These are phyloP conservation scores for Alloteropsis semialata DNA, from an alignment of 176 grass and related monocot genomes.

Conservation along the genomic window DNA sequence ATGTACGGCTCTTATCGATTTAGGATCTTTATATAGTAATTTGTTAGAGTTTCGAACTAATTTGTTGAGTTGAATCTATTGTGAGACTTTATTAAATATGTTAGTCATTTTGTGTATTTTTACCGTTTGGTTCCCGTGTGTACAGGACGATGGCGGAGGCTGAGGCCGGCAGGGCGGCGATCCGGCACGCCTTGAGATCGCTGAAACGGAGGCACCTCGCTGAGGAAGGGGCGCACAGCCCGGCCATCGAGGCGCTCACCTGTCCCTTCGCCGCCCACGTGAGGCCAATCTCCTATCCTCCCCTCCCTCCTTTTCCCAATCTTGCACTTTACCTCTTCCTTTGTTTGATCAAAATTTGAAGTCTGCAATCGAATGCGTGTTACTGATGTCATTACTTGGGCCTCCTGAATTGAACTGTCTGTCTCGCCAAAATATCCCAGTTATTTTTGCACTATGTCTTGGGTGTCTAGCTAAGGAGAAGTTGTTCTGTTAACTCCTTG, in stretches of 20 bases:
- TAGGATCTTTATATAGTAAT: no score
- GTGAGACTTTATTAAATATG: no score
- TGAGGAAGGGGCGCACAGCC: constrained; percentile 83
- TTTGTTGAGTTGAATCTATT: no score
- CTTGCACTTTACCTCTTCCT: not conserved
- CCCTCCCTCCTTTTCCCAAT: not conserved
- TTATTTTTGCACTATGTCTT: not conserved
- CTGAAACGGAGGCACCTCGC: constrained; percentile 60
- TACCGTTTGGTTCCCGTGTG: not conserved
- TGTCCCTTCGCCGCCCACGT: constrained; percentile 77
- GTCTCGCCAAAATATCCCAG: not conserved
- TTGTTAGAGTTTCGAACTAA: no score
- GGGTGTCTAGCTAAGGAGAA: not conserved
- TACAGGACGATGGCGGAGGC: constrained; percentile 66
- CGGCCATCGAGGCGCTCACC: constrained; percentile 67
- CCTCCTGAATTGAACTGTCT: not conserved
- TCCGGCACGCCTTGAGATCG: constrained; percentile 41
- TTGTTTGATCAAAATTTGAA: not conserved
- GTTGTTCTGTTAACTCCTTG: constrained; percentile 6
- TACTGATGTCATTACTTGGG: not conserved
- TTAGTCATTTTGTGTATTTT: no score
- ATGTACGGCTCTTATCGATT: no score
- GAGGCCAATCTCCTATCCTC: constrained; percentile 14
- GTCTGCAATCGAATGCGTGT: not conserved
- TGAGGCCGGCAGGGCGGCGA: constrained; percentile 60